Evolutionary conservation across 345 rosid genomes (phyloP).

Genomic region (Toxicodendron radicans): DNA sequence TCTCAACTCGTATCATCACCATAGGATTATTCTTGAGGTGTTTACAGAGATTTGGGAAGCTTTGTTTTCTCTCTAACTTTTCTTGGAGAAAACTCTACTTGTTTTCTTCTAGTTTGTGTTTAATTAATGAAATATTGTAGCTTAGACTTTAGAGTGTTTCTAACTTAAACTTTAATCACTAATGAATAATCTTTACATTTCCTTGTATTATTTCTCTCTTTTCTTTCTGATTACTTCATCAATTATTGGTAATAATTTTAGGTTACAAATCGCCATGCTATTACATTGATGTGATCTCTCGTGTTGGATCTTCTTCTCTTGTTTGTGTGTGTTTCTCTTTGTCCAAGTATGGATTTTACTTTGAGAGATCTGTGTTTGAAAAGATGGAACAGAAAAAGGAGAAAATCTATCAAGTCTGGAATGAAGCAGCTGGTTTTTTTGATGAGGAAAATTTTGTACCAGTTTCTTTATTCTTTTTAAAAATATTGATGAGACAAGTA

Average conservation of each 20-base stretch:
- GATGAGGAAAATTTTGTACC: background rate
- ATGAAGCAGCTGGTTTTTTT: background rate
- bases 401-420: background rate
- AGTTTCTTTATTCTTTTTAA: background rate
- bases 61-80: slow-evolving; percentile 45
- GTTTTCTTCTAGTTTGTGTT: slow-evolving; percentile 11
- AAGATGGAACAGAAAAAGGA: background rate
- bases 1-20: slow-evolving; percentile 67
- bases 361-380: background rate
- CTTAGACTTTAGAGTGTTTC: background rate
- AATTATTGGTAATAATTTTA: background rate
- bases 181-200: background rate
- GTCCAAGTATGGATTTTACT: background rate
- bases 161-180: slow-evolving; percentile 5
- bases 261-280: background rate
- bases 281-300: background rate
- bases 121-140: background rate
- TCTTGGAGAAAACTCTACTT: slow-evolving; percentile 12
- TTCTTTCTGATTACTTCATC: background rate
- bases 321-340: background rate
- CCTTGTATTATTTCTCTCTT: background rate
- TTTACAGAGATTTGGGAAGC: slow-evolving; percentile 68
- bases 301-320: background rate
- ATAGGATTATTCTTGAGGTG: slow-evolving; percentile 57
- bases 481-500: background rate